These are phyloP conservation scores for Spathaspora girioi DNA, from an alignment of 805 yeast species.

Conservation along the genomic window DNA sequence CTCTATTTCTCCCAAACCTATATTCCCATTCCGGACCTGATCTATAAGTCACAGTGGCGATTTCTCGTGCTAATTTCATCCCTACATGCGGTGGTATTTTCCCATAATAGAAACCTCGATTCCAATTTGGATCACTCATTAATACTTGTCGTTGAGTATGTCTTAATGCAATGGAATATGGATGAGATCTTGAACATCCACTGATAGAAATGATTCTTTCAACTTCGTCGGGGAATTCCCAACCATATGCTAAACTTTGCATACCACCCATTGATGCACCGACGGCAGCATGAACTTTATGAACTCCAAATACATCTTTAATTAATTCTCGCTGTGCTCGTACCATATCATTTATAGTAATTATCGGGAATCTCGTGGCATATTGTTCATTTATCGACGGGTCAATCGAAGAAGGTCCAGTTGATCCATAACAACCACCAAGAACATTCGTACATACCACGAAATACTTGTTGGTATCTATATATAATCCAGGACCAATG, in stretches of 20 bases:
- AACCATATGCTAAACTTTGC: constrained; percentile 87
- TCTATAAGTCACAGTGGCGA: constrained; percentile 90
- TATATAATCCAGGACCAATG: constrained; percentile 76
- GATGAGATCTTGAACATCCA: constrained; percentile 93
- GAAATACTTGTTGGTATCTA: constrained; percentile 80
- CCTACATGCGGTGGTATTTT: constrained; percentile 87
- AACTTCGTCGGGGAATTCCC: constrained; percentile 77
- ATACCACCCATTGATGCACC: constrained; percentile 99
- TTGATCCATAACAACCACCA: constrained; percentile 94
- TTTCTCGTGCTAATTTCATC: constrained; percentile 90
- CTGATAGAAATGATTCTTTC: constrained; percentile 73
- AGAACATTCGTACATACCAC: constrained; percentile 87
- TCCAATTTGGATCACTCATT: constrained; percentile 95
- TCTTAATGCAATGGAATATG: constrained; percentile 89
- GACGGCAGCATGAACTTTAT: constrained; percentile 68
- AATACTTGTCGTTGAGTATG: constrained; percentile 90
- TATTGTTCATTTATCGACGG: constrained; percentile 66
- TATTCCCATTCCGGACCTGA: constrained; percentile 98
- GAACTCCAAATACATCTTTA: constrained; percentile 56
- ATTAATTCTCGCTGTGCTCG: constrained; percentile 79
- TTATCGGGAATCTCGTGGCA: constrained; percentile 84
- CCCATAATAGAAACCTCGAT: constrained; percentile 81
- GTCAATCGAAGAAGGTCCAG: constrained; percentile 83
- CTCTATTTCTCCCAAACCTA: constrained; percentile 83
- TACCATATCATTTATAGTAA: constrained; percentile 86